Conservation (phyloP, 1,284 basidiomycete species). For the Microbotryum violaceum region DNA sequence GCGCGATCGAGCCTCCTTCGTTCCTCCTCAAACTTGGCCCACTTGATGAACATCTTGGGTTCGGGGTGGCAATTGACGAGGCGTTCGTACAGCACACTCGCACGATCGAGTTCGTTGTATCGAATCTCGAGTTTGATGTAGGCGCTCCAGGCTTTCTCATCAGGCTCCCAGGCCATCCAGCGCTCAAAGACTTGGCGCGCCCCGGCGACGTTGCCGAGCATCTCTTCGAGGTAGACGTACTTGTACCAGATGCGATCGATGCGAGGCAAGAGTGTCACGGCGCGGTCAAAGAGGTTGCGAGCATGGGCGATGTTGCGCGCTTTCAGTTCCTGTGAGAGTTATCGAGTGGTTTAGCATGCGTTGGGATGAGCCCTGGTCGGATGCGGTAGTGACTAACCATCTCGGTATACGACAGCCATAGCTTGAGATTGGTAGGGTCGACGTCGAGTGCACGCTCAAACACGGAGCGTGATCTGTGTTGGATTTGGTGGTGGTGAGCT, state of each 20-base stretch:
- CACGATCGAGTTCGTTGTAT: constrained; percentile 84
- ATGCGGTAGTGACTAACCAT: constrained; percentile 47
- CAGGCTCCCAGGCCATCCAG: constrained; percentile 99
- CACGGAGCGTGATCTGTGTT: constrained; percentile 62
- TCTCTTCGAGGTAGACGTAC: constrained; percentile 86
- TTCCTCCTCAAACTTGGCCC: constrained; percentile 85
- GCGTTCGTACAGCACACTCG: constrained; percentile 86
- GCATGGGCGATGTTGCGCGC: constrained; percentile 93
- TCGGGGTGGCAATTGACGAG: constrained; percentile 91
- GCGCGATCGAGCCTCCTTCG: constrained; percentile 73
- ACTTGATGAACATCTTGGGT: constrained; percentile 92
- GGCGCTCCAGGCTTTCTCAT: constrained; percentile 98
- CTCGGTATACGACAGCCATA: constrained; percentile 97
- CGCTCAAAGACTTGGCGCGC: constrained; percentile 96
- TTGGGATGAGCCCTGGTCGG: not conserved
- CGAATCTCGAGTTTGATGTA: constrained; percentile 95
- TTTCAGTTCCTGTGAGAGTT: constrained; percentile 62
- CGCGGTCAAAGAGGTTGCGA: constrained; percentile 92
- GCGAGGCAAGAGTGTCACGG: constrained; percentile 88
- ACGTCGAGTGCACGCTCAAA: constrained; percentile 96
- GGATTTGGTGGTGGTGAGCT: no score
- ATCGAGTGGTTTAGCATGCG: not conserved
- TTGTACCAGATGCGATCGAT: constrained; percentile 54
- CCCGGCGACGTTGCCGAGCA: constrained; percentile 89
- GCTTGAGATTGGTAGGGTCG: constrained; percentile 74